Conservation (phyloP, 2,329 filamentous ascomycete genomes). For the Fusarium sp. region DNA sequence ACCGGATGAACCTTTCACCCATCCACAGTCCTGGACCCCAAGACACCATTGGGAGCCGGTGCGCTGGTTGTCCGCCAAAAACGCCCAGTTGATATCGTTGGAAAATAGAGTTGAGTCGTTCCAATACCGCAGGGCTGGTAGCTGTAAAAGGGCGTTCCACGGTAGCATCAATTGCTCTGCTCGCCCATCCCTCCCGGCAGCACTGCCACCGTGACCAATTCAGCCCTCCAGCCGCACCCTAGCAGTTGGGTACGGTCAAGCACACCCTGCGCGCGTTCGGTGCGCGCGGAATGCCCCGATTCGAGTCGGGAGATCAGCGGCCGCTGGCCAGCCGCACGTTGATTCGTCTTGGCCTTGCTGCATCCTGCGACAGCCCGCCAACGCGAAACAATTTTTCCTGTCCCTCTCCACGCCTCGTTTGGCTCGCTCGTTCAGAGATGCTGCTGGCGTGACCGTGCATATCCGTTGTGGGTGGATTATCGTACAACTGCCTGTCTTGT, state of each 20-base stretch:
- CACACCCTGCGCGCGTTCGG: conserved; percentile 28
- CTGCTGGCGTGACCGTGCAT: conserved; percentile 25
- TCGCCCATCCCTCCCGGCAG: conserved; percentile 26
- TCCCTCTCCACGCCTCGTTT: conserved; percentile 26
- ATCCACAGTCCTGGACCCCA: conserved; percentile 8
- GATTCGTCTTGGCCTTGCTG: conserved; percentile 43
- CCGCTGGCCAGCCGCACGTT: conserved; percentile 31
- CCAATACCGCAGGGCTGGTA: conserved; percentile 13
- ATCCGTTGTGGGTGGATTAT: conserved; percentile 25
- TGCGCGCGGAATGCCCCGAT: conserved; percentile 43
- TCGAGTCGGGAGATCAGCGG: conserved; percentile 46
- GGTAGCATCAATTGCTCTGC: conserved; percentile 29
- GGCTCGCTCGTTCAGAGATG: conserved; percentile 23
- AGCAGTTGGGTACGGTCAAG: conserved; percentile 23
- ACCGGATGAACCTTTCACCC: conserved; percentile 17
- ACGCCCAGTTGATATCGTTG: conserved; percentile 10
- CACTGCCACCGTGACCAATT: conserved; percentile 41
- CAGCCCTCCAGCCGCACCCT: conserved; percentile 39
- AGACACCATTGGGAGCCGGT: background rate
- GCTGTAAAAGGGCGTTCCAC: conserved; percentile 26
- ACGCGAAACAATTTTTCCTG: conserved; percentile 36
- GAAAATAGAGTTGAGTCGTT: conserved; percentile 16
- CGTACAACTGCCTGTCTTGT: conserved; percentile 22
- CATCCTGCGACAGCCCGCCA: conserved; percentile 38
- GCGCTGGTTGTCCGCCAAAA: conserved; percentile 8